These are phyloP conservation scores for Biscogniauxia marginata DNA, from an alignment of 2,329 filamentous ascomycete species.

Conservation along the genomic window DNA sequence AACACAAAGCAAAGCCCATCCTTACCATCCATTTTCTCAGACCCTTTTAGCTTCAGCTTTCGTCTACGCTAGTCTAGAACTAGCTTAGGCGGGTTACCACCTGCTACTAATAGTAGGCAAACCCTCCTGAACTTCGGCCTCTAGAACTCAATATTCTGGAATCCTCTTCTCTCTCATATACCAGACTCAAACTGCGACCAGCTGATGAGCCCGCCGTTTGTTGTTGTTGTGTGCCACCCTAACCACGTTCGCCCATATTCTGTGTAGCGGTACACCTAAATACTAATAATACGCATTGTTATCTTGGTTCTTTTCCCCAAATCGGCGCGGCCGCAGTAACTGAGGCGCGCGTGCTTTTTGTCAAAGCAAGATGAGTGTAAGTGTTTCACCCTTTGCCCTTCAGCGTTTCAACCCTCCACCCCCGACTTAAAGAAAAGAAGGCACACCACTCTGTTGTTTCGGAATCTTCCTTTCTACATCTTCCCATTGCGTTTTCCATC, in stretches of 20 bases:
- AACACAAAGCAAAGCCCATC: constrained; percentile 11
- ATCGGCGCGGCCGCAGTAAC: background rate
- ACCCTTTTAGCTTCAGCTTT: constrained; percentile 15
- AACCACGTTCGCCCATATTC: no score
- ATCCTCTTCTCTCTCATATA: background rate
- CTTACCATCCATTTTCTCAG: constrained; percentile 12
- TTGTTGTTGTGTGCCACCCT: no score
- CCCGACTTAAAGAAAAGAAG: constrained; percentile 5
- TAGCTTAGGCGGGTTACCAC: background rate
- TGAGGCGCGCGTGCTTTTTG: background rate
- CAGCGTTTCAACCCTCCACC: constrained; percentile 27
- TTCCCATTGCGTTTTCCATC: constrained; percentile 1
- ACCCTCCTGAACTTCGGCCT: background rate
- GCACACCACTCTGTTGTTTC: constrained; percentile 1
- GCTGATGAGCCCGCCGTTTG: no score
- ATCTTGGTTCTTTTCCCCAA: background rate
- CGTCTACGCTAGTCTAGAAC: constrained; percentile 4
- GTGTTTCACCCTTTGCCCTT: constrained; percentile 36
- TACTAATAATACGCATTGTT: no score
- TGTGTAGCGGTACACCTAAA: no score
- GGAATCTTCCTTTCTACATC: background rate
- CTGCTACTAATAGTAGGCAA: background rate
- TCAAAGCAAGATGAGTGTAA: constrained; percentile 47
- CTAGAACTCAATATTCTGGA: no score
- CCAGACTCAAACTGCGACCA: background rate